Conservation (phyloP, 371 early-diverging fungal genomes). For the Mucor piriformis region DNA sequence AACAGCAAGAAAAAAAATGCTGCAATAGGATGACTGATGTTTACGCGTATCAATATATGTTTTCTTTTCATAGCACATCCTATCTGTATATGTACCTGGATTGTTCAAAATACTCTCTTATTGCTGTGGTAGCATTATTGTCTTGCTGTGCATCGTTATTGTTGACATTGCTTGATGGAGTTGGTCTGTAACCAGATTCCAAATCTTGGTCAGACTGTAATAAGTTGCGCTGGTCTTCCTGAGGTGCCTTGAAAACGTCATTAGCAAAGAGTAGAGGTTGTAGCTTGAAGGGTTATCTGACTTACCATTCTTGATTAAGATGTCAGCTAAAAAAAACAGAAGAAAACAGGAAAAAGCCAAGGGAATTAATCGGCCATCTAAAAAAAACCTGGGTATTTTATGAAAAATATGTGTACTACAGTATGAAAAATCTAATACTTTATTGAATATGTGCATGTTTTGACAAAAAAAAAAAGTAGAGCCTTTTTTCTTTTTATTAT, state of each 20-base stretch:
- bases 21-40: slow-evolving; percentile 84
- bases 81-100: slow-evolving; percentile 35
- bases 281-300: too few relatives aligned
- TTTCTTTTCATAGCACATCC: not conserved
- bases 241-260: not conserved
- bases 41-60: slow-evolving; percentile 25
- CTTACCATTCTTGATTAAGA: too few relatives aligned
- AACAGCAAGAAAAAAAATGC: slow-evolving; percentile 91
- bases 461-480: not conserved
- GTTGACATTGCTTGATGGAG: slow-evolving; percentile 7
- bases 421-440: too few relatives aligned
- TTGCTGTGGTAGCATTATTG: slow-evolving; percentile 19
- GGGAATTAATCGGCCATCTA: too few relatives aligned
- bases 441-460: not conserved
- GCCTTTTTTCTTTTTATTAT: too few relatives aligned
- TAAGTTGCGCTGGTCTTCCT: slow-evolving; percentile 20
- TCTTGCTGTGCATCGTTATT: slow-evolving; percentile 8
- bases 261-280: not conserved
- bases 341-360: too few relatives aligned
- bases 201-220: slow-evolving; percentile 21
- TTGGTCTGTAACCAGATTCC: slow-evolving; percentile 14
- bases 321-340: too few relatives aligned
- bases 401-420: too few relatives aligned
- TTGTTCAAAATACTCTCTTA: slow-evolving; percentile 49
- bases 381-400: too few relatives aligned